Evolutionary conservation across 768 basidiomycete genomes (phyloP).

Genomic region (Calocybe cyanea): DNA sequence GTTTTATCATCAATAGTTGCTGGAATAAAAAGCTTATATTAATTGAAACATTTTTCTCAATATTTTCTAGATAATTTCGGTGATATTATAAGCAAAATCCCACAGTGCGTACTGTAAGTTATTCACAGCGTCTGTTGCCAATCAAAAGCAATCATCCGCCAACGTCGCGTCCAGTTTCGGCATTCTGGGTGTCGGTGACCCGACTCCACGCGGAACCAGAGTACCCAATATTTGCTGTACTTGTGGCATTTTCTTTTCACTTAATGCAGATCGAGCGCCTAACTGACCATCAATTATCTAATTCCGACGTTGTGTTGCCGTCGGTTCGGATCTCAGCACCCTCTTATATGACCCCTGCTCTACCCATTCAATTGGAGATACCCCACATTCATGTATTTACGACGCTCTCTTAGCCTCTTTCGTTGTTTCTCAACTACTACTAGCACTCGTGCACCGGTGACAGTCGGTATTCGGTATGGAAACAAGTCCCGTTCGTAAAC

Average conservation of each 20-base stretch:
- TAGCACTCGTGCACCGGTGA: slow-evolving; percentile 15
- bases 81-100: no score
- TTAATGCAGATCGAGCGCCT: slow-evolving; percentile 1
- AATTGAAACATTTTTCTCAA: no score
- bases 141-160: slow-evolving; percentile 10
- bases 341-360: slow-evolving; percentile 6
- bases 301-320: slow-evolving; percentile 4
- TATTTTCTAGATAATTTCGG: no score
- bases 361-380: neutral
- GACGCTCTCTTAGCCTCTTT: slow-evolving; percentile 1
- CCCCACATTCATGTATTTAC: slow-evolving; percentile 7
- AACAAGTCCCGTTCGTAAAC: neutral
- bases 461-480: slow-evolving; percentile 30
- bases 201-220: neutral
- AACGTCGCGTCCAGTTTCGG: slow-evolving; percentile 1
- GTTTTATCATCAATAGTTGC: no score
- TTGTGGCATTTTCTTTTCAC: neutral
- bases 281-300: slow-evolving; percentile 10
- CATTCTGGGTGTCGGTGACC: neutral
- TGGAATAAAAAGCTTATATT: no score
- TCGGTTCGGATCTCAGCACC: slow-evolving; percentile 14
- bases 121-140: neutral
- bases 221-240: no score
- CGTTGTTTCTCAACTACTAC: slow-evolving; percentile 6
- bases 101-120: no score